Evolutionary conservation across 306 rosid species (phyloP).

Genomic region (Dicorynia guianensis): DNA sequence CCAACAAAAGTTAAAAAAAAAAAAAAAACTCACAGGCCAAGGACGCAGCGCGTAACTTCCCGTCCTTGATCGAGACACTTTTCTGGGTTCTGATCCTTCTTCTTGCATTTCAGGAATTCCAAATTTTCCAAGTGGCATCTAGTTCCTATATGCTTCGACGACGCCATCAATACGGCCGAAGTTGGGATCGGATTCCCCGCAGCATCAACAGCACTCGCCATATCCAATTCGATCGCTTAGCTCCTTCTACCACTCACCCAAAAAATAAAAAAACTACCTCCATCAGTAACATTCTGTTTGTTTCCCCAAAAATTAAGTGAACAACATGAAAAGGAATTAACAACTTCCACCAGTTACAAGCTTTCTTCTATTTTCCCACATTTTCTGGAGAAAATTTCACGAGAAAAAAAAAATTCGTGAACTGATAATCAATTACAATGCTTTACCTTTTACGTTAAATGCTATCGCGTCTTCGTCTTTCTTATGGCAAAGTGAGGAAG

Average conservation of each 20-base stretch:
- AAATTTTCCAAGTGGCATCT: conserved; percentile 81
- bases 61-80: conserved; percentile 92
- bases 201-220: conserved; percentile 84
- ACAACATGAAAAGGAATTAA: neutral
- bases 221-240: conserved; percentile 43
- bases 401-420: neutral
- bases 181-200: conserved; percentile 93
- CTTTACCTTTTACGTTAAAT: conserved; percentile 37
- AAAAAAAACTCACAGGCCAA: conserved; percentile 67
- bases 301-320: conserved; percentile 39
- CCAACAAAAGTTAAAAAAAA: neutral
- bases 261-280: neutral
- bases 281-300: conserved; percentile 11
- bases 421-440: neutral
- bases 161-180: conserved; percentile 87
- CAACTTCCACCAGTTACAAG: neutral
- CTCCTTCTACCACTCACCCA: neutral
- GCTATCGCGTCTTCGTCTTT: neutral
- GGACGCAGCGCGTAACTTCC: conserved; percentile 90
- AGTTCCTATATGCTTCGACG: conserved; percentile 81
- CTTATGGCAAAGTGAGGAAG: neutral
- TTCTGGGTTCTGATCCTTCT: conserved; percentile 89
- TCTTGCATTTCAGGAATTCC: conserved; percentile 90
- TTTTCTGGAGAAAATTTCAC: neutral
- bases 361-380: neutral